Percentiles rank a stretch among this genome's conserved stretches.
These are phyloP conservation scores for Beauveria varroae DNA, from an alignment of 2,329 filamentous ascomycete genomes.

Conservation along the genomic window DNA sequence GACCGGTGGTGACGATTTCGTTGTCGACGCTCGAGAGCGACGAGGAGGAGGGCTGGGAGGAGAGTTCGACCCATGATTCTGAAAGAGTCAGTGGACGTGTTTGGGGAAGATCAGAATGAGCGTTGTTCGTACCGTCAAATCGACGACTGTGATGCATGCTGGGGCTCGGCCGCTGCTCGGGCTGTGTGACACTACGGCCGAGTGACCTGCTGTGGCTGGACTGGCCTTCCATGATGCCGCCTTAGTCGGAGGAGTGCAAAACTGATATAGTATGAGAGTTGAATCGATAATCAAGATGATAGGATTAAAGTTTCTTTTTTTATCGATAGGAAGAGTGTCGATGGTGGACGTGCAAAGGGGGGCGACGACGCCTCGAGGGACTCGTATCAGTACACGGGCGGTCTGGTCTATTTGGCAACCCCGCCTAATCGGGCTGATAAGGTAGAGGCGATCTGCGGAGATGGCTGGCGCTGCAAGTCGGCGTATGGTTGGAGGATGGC, in stretches of 20 bases:
- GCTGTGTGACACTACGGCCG: conserved; percentile 21
- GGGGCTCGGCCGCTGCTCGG: conserved; percentile 23
- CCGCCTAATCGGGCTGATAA: conserved; percentile 9
- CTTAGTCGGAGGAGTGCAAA: background rate
- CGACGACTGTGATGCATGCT: conserved; percentile 26
- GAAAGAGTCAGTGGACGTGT: conserved; percentile 16
- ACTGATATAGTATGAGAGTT: conserved; percentile 1
- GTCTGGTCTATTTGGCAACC: conserved; percentile 9
- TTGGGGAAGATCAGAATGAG: conserved; percentile 15
- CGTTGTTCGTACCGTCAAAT: conserved; percentile 27
- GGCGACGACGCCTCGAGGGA: conserved; percentile 9
- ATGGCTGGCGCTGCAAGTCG: background rate
- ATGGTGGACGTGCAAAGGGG: background rate
- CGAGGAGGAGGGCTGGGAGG: conserved; percentile 87
- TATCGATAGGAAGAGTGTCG: conserved; percentile 1
- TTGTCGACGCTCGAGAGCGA: conserved; percentile 80
- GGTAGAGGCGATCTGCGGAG: conserved; percentile 4
- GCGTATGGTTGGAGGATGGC: background rate
- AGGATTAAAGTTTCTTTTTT: background rate
- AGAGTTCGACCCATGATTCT: conserved; percentile 97
- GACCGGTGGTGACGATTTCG: conserved; percentile 84
- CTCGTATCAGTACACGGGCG: background rate
- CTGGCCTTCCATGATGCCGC: conserved; percentile 21
- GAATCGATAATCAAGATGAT: background rate
- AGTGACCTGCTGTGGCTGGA: conserved; percentile 19